Evolutionary conservation across 768 basidiomycete genomes (phyloP).

Genomic region (Boletus insuetus): DNA sequence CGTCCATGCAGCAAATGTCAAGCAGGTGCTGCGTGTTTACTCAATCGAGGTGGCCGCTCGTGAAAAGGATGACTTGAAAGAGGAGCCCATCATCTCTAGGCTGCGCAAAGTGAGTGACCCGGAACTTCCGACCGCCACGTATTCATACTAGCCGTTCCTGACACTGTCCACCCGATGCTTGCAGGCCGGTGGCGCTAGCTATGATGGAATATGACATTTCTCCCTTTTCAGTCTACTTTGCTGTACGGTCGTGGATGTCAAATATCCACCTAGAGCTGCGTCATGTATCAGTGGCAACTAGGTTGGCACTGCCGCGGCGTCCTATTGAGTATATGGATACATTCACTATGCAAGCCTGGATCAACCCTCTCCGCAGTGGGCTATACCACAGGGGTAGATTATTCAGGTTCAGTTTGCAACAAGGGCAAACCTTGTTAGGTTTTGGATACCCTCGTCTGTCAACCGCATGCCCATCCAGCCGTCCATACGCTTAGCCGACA

Average conservation of each 20-base stretch:
- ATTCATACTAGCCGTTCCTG: conserved; percentile 13
- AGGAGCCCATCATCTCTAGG: conserved; percentile 79
- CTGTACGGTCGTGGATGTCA: conserved; percentile 12
- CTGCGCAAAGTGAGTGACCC: conserved; percentile 70
- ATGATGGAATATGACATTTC: conserved; percentile 68
- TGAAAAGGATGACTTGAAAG: conserved; percentile 79
- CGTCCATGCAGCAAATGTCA: conserved; percentile 88
- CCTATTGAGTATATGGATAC: conserved; percentile 1
- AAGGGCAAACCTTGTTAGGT: conserved; percentile 47
- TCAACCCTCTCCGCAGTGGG: conserved; percentile 2
- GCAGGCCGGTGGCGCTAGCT: conserved; percentile 86
- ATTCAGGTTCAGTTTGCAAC: conserved; percentile 19
- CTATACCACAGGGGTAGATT: neutral
- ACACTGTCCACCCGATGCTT: conserved; percentile 9
- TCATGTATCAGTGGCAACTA: conserved; percentile 25
- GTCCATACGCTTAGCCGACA: conserved; percentile 73
- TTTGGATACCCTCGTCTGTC: conserved; percentile 63
- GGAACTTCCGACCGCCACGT: neutral
- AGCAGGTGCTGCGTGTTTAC: conserved; percentile 69
- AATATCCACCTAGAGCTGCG: conserved; percentile 10
- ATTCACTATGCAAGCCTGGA: neutral
- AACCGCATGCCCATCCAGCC: conserved; percentile 92
- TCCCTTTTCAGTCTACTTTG: conserved; percentile 15
- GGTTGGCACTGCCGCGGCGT: conserved; percentile 20
- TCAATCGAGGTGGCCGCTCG: conserved; percentile 88